These are phyloP conservation scores for Pseudozyma tsukubaensis DNA, from an alignment of 1,284 basidiomycete species.

Conservation along the genomic window DNA sequence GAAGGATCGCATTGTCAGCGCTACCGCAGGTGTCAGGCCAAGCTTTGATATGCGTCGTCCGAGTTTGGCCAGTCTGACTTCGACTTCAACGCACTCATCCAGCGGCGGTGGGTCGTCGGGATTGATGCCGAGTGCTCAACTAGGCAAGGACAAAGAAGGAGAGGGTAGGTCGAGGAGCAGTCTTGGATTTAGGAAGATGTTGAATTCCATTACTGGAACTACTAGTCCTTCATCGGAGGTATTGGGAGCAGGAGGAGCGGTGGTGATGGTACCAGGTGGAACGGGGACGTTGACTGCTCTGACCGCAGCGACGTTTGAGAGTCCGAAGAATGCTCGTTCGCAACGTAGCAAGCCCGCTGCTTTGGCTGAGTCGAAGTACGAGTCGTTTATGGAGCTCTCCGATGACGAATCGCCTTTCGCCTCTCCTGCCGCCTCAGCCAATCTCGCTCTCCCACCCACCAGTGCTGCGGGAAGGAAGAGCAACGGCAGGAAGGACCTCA, in stretches of 20 bases:
- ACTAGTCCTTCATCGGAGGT: not conserved
- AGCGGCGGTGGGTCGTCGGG: not conserved
- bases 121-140: not conserved
- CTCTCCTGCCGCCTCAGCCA: no score
- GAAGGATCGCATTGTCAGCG: slow-evolving; percentile 25
- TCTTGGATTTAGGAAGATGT: slow-evolving; percentile 25
- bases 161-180: slow-evolving; percentile 15
- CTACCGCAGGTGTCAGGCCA: slow-evolving; percentile 2
- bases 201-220: slow-evolving; percentile 17
- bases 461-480: not conserved
- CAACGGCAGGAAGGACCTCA: slow-evolving; percentile 28
- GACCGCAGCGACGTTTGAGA: slow-evolving; percentile 25
- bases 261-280: no score
- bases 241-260: not conserved
- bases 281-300: slow-evolving; percentile 17
- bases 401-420: slow-evolving; percentile 2
- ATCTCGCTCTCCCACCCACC: no score
- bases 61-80: slow-evolving; percentile 15
- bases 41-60: slow-evolving; percentile 27
- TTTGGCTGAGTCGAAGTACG: slow-evolving; percentile 1
- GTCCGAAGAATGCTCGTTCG: not conserved
- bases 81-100: not conserved
- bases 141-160: slow-evolving; percentile 1
- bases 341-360: no score
- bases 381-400: slow-evolving; percentile 30